A percentile compares a stretch with the other conserved stretches of the same genome.
phyloP scores from a whole-genome alignment of 2,329 filamentous ascomycete species.

The Ophiostoma tasmaniense region DNA sequence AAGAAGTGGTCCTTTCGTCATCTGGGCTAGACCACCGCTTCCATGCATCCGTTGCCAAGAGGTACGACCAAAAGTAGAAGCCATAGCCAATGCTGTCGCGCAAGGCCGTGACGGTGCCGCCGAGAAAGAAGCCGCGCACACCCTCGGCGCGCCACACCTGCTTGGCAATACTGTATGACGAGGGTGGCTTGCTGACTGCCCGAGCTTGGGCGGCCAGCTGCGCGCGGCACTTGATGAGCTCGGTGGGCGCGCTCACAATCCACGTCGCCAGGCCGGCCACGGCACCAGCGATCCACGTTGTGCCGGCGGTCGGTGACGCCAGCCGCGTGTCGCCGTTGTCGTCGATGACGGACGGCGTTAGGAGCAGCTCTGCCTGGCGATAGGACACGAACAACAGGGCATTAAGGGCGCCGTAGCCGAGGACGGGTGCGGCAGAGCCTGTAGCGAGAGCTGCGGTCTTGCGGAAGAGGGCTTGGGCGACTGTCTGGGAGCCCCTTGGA shows the following conservation, averaged over 20 bases:
- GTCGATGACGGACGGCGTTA: conserved; percentile 35
- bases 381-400: conserved; percentile 85
- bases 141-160: conserved; percentile 50
- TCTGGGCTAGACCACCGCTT: background rate
- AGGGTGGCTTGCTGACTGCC: conserved; percentile 26
- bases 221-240: conserved; percentile 81
- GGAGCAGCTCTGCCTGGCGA: conserved; percentile 65
- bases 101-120: conserved; percentile 70
- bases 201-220: conserved; percentile 46
- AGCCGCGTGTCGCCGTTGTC: background rate
- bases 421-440: conserved; percentile 74
- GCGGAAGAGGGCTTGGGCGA: conserved; percentile 8
- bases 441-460: conserved; percentile 33
- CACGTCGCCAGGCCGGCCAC: conserved; percentile 77
- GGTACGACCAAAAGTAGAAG: conserved; percentile 95
- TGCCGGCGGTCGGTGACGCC: conserved; percentile 42
- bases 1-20: conserved; percentile 10
- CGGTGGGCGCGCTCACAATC: conserved; percentile 77
- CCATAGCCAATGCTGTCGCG: conserved; percentile 90
- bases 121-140: conserved; percentile 66
- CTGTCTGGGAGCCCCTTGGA: conserved; percentile 20
- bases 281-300: conserved; percentile 71
- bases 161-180: conserved; percentile 56
- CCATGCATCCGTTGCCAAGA: conserved; percentile 54
- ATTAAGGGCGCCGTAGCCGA: conserved; percentile 87